Evolutionary conservation across 2,329 filamentous ascomycete genomes (phyloP).

Genomic region (Pseudogymnoascus sp.): DNA sequence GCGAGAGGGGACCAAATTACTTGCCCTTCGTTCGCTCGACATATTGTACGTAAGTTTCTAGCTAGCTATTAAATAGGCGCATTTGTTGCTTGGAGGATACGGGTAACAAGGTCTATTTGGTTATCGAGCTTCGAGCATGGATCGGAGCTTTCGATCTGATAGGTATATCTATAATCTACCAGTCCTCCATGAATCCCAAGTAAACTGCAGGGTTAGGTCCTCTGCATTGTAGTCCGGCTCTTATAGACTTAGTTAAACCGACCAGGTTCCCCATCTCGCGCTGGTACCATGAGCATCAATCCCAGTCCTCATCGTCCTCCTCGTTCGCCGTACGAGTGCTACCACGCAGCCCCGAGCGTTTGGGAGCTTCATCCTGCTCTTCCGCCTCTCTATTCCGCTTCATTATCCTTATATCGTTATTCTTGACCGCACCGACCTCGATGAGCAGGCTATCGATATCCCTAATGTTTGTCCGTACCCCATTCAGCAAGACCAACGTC

Average conservation of each 20-base stretch:
- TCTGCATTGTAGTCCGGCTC: not conserved
- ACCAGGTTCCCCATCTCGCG: not conserved
- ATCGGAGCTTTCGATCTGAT: not conserved
- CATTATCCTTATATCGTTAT: constrained; percentile 66
- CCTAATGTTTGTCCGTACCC: constrained; percentile 59
- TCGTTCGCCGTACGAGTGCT: constrained; percentile 19
- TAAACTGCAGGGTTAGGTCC: not conserved
- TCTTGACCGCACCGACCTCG: constrained; percentile 69
- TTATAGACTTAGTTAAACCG: not conserved
- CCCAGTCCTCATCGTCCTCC: constrained; percentile 45
- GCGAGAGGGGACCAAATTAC: not conserved
- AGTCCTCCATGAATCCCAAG: not conserved
- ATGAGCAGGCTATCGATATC: constrained; percentile 77
- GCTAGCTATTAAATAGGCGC: not conserved
- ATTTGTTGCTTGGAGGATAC: not conserved
- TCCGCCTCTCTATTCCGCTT: constrained; percentile 26
- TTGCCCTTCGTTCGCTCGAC: not conserved
- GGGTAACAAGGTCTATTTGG: not conserved
- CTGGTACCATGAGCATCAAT: constrained; percentile 29
- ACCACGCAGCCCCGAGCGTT: constrained; percentile 24
- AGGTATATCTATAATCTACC: not conserved
- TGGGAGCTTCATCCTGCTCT: constrained; percentile 25
- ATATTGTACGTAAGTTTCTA: not conserved
- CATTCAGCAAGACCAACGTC: constrained; percentile 73
- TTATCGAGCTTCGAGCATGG: not conserved